Percentiles rank a stretch among this genome's conserved stretches.
phyloP scores from a whole-genome alignment of 805 yeast genomes.

The Lachancea thermotolerans region DNA sequence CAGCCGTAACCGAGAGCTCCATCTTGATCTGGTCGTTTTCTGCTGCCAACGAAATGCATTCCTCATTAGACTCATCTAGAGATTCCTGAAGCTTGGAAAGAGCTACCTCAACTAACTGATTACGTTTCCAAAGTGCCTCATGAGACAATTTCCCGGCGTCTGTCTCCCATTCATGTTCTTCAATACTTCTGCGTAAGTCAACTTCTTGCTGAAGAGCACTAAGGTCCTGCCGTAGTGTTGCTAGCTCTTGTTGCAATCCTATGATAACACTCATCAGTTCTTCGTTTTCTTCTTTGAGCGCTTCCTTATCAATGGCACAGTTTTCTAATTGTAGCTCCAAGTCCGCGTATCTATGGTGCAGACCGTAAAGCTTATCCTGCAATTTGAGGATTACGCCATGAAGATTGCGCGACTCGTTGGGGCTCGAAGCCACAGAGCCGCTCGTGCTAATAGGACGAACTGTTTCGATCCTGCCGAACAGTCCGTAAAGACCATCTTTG shows the following conservation, averaged over 20 bases:
- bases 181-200: constrained; percentile 12
- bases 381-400: constrained; percentile 36
- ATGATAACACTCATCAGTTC: constrained; percentile 25
- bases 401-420: constrained; percentile 5
- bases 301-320: constrained; percentile 40
- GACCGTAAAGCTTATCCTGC: constrained; percentile 39
- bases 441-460: constrained; percentile 15
- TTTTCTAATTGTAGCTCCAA: constrained; percentile 30
- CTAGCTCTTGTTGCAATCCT: constrained; percentile 29
- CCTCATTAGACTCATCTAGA: constrained; percentile 1
- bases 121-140: constrained; percentile 19
- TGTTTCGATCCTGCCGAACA: constrained; percentile 41
- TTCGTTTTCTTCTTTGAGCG: constrained; percentile 32
- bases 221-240: constrained; percentile 30
- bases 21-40: constrained; percentile 19
- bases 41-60: constrained; percentile 27
- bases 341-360: constrained; percentile 23
- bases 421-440: neutral
- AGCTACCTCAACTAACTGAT: constrained; percentile 38
- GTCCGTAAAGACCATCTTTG: constrained; percentile 49
- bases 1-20: constrained; percentile 1
- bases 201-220: constrained; percentile 31
- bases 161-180: constrained; percentile 7
- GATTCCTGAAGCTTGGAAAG: constrained; percentile 22
- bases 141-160: constrained; percentile 9